Conservation (phyloP, 2,329 filamentous ascomycete genomes). For the Dothiorella sarmentorum region DNA sequence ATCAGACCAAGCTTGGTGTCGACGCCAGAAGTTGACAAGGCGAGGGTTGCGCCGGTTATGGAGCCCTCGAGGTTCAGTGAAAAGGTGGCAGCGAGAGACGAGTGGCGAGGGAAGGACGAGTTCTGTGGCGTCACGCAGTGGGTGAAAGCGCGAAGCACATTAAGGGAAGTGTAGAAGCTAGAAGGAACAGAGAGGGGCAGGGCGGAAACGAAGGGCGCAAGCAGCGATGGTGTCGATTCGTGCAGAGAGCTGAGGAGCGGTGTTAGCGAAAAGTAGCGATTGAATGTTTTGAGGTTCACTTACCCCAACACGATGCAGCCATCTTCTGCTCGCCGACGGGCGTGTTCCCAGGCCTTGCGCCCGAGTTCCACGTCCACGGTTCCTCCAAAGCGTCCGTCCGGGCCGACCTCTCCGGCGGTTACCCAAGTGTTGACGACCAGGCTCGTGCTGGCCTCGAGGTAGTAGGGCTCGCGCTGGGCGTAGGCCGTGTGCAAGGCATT, state of each 20-base stretch:
- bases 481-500: conserved; percentile 91
- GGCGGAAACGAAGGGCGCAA: conserved; percentile 75
- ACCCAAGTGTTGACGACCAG: conserved; percentile 95
- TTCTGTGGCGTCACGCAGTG: conserved; percentile 86
- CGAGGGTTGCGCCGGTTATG: conserved; percentile 69
- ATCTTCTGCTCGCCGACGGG: conserved; percentile 88
- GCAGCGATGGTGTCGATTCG: conserved; percentile 77
- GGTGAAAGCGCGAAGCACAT: conserved; percentile 80
- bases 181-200: conserved; percentile 77
- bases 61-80: conserved; percentile 78
- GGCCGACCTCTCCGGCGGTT: conserved; percentile 68
- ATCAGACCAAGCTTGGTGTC: conserved; percentile 78
- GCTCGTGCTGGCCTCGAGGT: conserved; percentile 84
- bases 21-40: conserved; percentile 82
- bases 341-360: conserved; percentile 90
- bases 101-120: conserved; percentile 76
- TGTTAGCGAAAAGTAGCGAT: background rate
- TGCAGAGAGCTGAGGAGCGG: conserved; percentile 68
- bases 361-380: conserved; percentile 78
- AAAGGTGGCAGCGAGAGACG: conserved; percentile 75
- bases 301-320: conserved; percentile 88
- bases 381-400: conserved; percentile 67
- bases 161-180: conserved; percentile 72
- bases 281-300: conserved; percentile 30
- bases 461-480: conserved; percentile 75